Evolutionary conservation across 2,329 filamentous ascomycete species (phyloP).

Genomic region (Fusarium compactum): DNA sequence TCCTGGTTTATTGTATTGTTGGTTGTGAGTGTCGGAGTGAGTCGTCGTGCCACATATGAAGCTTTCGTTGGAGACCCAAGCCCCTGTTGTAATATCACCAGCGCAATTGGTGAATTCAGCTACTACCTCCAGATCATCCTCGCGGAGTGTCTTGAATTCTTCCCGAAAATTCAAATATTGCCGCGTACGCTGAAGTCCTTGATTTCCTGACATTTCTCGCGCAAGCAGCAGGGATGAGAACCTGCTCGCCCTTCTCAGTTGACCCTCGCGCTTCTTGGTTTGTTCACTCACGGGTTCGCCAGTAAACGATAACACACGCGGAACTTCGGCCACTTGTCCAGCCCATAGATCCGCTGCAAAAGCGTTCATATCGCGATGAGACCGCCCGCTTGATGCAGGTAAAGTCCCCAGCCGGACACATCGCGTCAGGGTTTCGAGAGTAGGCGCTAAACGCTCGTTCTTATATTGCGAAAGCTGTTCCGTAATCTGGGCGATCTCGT

Average conservation of each 20-base stretch:
- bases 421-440: slow-evolving; percentile 34
- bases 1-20: slow-evolving; percentile 74
- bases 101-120: slow-evolving; percentile 71
- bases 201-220: slow-evolving; percentile 62
- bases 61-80: slow-evolving; percentile 65
- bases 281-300: slow-evolving; percentile 21
- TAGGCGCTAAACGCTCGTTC: slow-evolving; percentile 26
- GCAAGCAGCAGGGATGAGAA: slow-evolving; percentile 60
- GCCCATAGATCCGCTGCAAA: slow-evolving; percentile 46
- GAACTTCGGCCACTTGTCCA: slow-evolving; percentile 28
- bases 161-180: slow-evolving; percentile 59
- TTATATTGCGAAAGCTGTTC: slow-evolving; percentile 36
- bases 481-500: slow-evolving; percentile 53
- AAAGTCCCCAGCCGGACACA: slow-evolving; percentile 3
- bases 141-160: slow-evolving; percentile 58
- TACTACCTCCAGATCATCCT: slow-evolving; percentile 64
- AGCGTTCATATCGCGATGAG: slow-evolving; percentile 22
- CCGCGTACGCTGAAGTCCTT: slow-evolving; percentile 57
- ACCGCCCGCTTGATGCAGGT: not conserved
- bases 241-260: slow-evolving; percentile 36
- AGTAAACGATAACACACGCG: slow-evolving; percentile 46
- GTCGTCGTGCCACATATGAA: slow-evolving; percentile 73
- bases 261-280: slow-evolving; percentile 17
- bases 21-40: slow-evolving; percentile 72
- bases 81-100: slow-evolving; percentile 69